phyloP scores from a whole-genome alignment of 2,329 filamentous ascomycete genomes.

The Talaromyces verruculosus region DNA sequence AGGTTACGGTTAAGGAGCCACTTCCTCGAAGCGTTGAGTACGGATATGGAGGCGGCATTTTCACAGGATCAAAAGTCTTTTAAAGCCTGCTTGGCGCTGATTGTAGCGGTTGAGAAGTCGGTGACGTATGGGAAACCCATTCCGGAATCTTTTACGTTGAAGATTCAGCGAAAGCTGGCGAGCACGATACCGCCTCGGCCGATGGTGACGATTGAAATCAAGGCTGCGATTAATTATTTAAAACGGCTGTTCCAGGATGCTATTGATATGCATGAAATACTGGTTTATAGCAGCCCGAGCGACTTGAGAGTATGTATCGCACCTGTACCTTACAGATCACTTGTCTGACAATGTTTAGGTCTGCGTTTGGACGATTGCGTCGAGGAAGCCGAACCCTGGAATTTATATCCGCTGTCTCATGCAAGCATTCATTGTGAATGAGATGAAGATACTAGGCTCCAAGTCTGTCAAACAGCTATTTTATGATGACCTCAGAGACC shows the following conservation, averaged over 20 bases:
- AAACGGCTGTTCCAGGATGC: slow-evolving; percentile 71
- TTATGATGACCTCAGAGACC: slow-evolving; percentile 75
- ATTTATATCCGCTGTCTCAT: slow-evolving; percentile 80
- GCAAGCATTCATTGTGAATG: slow-evolving; percentile 72
- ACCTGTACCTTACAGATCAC: not conserved
- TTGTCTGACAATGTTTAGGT: slow-evolving; percentile 51
- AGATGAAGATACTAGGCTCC: slow-evolving; percentile 66
- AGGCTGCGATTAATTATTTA: slow-evolving; percentile 69
- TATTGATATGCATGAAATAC: slow-evolving; percentile 64
- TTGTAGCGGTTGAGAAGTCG: slow-evolving; percentile 60
- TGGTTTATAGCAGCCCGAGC: slow-evolving; percentile 67
- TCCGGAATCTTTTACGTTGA: slow-evolving; percentile 79
- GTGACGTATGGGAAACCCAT: slow-evolving; percentile 64
- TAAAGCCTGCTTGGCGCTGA: slow-evolving; percentile 38
- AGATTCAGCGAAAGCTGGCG: slow-evolving; percentile 85
- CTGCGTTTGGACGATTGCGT: slow-evolving; percentile 72
- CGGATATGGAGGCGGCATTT: slow-evolving; percentile 35
- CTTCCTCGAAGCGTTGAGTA: slow-evolving; percentile 44
- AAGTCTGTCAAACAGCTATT: slow-evolving; percentile 72
- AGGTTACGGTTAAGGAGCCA: slow-evolving; percentile 66
- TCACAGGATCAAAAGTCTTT: slow-evolving; percentile 34
- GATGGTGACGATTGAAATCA: slow-evolving; percentile 73
- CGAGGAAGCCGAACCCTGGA: slow-evolving; percentile 76
- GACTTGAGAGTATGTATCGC: slow-evolving; percentile 62
- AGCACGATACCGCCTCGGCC: slow-evolving; percentile 92